Conservation (phyloP, 768 basidiomycete genomes). For the Leccinum broughii region DNA sequence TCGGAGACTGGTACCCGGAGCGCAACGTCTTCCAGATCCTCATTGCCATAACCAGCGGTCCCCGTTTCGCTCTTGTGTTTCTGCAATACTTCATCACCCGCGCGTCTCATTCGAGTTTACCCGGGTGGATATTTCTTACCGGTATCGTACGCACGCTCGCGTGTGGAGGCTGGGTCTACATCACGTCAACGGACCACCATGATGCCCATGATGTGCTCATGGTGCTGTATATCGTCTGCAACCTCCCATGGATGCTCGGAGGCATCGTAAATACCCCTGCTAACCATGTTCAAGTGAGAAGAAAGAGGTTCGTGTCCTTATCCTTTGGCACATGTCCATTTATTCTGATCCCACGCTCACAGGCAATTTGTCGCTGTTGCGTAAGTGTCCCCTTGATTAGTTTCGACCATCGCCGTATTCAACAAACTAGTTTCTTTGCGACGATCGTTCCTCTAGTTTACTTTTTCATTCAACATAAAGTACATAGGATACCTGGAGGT, state of each 20-base stretch:
- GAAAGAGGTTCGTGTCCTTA: slow-evolving; percentile 47
- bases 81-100: slow-evolving; percentile 63
- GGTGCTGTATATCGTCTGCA: slow-evolving; percentile 82
- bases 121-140: slow-evolving; percentile 53
- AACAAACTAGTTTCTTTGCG: slow-evolving; percentile 60
- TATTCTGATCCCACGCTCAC: slow-evolving; percentile 1
- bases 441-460: slow-evolving; percentile 74
- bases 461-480: slow-evolving; percentile 86
- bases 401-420: slow-evolving; percentile 9
- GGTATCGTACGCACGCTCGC: slow-evolving; percentile 74
- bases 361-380: slow-evolving; percentile 55
- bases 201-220: slow-evolving; percentile 85
- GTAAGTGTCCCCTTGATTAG: slow-evolving; percentile 31
- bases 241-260: slow-evolving; percentile 88
- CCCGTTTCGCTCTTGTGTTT: slow-evolving; percentile 66
- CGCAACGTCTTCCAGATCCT: slow-evolving; percentile 83
- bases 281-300: slow-evolving; percentile 39
- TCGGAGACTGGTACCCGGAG: slow-evolving; percentile 91
- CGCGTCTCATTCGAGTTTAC: slow-evolving; percentile 41
- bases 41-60: slow-evolving; percentile 86
- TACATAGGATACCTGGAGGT: slow-evolving; percentile 78
- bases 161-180: slow-evolving; percentile 92
- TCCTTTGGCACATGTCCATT: not conserved
- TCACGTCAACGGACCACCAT: slow-evolving; percentile 83
- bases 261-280: slow-evolving; percentile 57